Percentiles rank a stretch among this genome's conserved stretches.
These are phyloP conservation scores for Camellia lanceoleosa DNA, from an alignment of 148 eudicot genomes.

Conservation along the genomic window DNA sequence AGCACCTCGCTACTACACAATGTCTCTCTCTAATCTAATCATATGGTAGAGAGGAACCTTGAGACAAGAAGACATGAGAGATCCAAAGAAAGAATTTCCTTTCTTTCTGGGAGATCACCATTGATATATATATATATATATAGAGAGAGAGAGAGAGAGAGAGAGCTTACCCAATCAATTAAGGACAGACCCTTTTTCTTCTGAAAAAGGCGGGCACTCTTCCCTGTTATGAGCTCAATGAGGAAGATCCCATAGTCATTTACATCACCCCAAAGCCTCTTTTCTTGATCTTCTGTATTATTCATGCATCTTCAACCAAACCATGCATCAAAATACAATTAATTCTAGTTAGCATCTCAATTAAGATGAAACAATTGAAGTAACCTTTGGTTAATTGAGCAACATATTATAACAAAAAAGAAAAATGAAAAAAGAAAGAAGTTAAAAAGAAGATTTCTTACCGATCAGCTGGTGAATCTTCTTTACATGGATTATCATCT, in stretches of 20 bases:
- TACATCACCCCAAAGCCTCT: slow-evolving; percentile 11
- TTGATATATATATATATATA: too few species aligned
- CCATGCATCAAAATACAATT: neutral
- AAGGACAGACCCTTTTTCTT: slow-evolving; percentile 9
- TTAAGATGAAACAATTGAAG: neutral
- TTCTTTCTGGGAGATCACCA: too few species aligned
- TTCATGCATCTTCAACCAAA: slow-evolving; percentile 11
- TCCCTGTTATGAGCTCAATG: slow-evolving; percentile 22
- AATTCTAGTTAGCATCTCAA: neutral
- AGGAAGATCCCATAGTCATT: slow-evolving; percentile 18
- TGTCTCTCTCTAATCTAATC: too few species aligned
- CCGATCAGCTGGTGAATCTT: slow-evolving; percentile 5
- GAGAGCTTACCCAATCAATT: slow-evolving; percentile 18
- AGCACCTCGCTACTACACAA: too few species aligned
- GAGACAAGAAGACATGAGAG: too few species aligned
- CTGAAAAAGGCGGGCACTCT: slow-evolving; percentile 7
- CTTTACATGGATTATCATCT: neutral
- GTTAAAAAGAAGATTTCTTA: slow-evolving; percentile 6
- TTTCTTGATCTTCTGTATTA: neutral
- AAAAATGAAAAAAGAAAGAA: neutral
- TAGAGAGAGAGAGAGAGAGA: too few species aligned
- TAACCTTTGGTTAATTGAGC: neutral
- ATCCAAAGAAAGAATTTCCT: too few species aligned
- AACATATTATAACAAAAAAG: too few species aligned
- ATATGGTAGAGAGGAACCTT: too few species aligned